These are phyloP conservation scores for Quercus rubra DNA, from an alignment of 306 rosid species.

Conservation along the genomic window DNA sequence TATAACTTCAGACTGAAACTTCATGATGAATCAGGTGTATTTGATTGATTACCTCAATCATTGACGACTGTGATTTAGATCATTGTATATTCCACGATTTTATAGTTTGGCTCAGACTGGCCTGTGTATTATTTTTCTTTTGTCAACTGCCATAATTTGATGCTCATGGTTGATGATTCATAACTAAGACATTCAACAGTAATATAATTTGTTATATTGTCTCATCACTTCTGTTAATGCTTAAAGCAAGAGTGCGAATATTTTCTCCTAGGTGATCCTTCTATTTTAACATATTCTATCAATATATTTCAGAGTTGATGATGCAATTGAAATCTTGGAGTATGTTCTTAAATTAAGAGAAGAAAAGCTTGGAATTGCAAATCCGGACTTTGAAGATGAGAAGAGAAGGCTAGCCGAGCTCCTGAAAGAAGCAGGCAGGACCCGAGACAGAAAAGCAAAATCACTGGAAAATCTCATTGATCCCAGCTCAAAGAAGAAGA, in stretches of 20 bases:
- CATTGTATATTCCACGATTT: background rate
- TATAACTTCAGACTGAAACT: background rate
- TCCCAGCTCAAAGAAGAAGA: constrained; percentile 89
- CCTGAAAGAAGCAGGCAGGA: constrained; percentile 97
- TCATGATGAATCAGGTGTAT: background rate
- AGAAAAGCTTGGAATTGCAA: constrained; percentile 92
- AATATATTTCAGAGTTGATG: constrained; percentile 72
- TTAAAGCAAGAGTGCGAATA: constrained; percentile 8
- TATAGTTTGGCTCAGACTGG: too few relatives aligned
- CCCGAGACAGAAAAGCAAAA: constrained; percentile 85
- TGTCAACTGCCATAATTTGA: too few relatives aligned
- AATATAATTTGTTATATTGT: background rate
- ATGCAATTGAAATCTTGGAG: constrained; percentile 94
- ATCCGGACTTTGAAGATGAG: constrained; percentile 95
- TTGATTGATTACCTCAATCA: background rate
- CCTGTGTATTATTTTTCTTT: too few relatives aligned
- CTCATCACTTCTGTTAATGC: background rate
- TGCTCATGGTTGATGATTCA: too few relatives aligned
- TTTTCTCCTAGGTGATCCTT: constrained; percentile 7
- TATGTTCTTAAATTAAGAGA: constrained; percentile 78
- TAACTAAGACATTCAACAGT: background rate
- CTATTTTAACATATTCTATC: constrained; percentile 13
- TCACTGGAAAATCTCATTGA: constrained; percentile 95
- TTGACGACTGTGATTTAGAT: background rate
- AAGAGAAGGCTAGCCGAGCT: constrained; percentile 84